Evolutionary conservation across 768 basidiomycete species (phyloP), one percentile per base, ranked within the genome.

Genomic region (Lentinula raphanica): DNA sequence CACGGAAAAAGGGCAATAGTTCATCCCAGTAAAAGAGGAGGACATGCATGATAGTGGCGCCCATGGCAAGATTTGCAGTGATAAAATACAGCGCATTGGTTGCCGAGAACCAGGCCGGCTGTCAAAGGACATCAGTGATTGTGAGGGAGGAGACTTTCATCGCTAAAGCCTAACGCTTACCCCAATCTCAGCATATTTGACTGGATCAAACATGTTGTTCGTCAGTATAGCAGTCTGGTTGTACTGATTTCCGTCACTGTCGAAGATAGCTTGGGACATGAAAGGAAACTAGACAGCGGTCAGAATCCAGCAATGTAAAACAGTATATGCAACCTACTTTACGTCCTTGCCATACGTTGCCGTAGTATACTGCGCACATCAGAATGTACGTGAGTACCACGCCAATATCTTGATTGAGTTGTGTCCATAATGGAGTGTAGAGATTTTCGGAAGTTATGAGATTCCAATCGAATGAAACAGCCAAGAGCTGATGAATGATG

Each of bases 21-120:
- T 74, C 70, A 32, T 67, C 58, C 65, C 72, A 69, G 63, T 75
- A 70, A 69, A 69, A 74, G 60, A 74, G 63, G 58, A 66, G 54
- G 49, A 73, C 68, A 62, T 60, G 63, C 35, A 56, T 58, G 29
- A 57, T 59, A 23, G 61, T 64, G 40, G 63, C 63, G 29, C 63
- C 63, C 55, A 63, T 63, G 38, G 63, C 63, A 31, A 63, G 58
- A 61, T 63, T 63, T 21, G 56, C 55, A 46, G 58, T 59, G 27
- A 62, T 62, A 28, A 62, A 58, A 23, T 58, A 57, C 28, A 64
- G 59, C n/a, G 61, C 61, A 49, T 74, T 72, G 28, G 71, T 69
- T 3, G 69, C 68, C 12, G 72, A 69, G 65, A 74, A 74, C 60
- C 61, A 74, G 11, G 72, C 71, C 35, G 71, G 72, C 54, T 62